Conservation (phyloP, 1,284 basidiomycete species). For the Malassezia nana region DNA sequence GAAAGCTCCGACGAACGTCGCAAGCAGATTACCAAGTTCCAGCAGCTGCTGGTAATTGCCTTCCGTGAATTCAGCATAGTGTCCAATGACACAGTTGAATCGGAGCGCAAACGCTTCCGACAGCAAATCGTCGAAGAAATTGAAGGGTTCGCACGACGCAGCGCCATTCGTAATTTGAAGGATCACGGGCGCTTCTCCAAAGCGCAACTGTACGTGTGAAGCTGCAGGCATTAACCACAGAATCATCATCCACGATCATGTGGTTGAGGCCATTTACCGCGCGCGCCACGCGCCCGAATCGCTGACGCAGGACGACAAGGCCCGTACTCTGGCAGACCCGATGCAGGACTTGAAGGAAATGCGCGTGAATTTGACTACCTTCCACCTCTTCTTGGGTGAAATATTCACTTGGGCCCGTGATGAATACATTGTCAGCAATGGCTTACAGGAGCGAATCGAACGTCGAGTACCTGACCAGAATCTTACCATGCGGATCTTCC, state of each 20-base stretch:
- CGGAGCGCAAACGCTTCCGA: constrained; percentile 75
- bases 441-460: constrained; percentile 45
- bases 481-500: constrained; percentile 33
- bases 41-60: constrained; percentile 61
- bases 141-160: constrained; percentile 89
- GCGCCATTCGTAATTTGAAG: constrained; percentile 78
- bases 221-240: constrained; percentile 50
- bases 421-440: constrained; percentile 67
- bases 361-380: constrained; percentile 74
- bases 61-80: constrained; percentile 84
- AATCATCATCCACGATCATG: constrained; percentile 43
- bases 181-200: constrained; percentile 72
- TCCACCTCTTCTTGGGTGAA: constrained; percentile 80
- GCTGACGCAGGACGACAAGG: constrained; percentile 6
- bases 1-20: constrained; percentile 75
- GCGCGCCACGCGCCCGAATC: constrained; percentile 36
- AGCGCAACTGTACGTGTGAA: constrained; percentile 77
- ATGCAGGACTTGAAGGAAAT: constrained; percentile 56
- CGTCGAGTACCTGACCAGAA: constrained; percentile 41
- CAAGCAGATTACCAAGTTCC: constrained; percentile 92
- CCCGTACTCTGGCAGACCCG: neutral
- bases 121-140: constrained; percentile 85
- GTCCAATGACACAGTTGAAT: constrained; percentile 84
- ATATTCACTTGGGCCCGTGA: constrained; percentile 92
- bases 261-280: constrained; percentile 45